Conservation (phyloP, 306 rosid genomes). For the Quercus alba region DNA sequence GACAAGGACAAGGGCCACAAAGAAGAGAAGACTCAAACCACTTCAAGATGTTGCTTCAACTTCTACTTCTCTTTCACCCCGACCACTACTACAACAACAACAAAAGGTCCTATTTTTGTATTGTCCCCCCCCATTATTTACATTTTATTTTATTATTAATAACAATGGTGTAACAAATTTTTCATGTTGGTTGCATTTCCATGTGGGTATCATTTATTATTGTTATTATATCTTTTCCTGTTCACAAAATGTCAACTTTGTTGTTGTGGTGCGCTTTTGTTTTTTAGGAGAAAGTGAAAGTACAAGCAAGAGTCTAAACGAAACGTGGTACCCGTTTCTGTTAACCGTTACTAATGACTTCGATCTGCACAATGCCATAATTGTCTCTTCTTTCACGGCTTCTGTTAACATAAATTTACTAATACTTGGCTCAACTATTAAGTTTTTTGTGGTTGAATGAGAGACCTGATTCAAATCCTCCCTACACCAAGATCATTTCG, state of each 20-base stretch:
- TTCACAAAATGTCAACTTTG: background rate
- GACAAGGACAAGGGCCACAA: slow-evolving; percentile 36
- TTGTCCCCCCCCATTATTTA: too few species aligned
- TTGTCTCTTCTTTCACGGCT: background rate
- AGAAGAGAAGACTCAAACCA: slow-evolving; percentile 35
- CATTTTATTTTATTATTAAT: too few species aligned
- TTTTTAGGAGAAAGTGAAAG: background rate
- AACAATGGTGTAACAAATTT: too few species aligned
- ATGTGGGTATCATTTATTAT: too few species aligned
- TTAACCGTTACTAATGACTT: background rate
- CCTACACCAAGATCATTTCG: too few species aligned
- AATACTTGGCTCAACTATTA: too few species aligned
- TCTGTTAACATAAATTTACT: background rate
- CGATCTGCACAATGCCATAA: background rate
- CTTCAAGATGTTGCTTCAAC: slow-evolving; percentile 20
- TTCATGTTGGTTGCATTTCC: too few species aligned
- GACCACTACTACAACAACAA: background rate
- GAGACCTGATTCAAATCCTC: too few species aligned
- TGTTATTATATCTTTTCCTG: too few species aligned
- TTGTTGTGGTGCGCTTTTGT: background rate
- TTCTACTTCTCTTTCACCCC: slow-evolving; percentile 6
- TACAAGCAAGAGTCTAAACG: background rate
- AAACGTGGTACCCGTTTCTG: background rate
- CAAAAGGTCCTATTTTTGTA: slow-evolving; percentile 14
- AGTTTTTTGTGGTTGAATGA: too few species aligned